A percentile compares a stretch with the other conserved stretches of the same genome.
phyloP scores from a whole-genome alignment of 768 basidiomycete species.

The Suillus alpinus region DNA sequence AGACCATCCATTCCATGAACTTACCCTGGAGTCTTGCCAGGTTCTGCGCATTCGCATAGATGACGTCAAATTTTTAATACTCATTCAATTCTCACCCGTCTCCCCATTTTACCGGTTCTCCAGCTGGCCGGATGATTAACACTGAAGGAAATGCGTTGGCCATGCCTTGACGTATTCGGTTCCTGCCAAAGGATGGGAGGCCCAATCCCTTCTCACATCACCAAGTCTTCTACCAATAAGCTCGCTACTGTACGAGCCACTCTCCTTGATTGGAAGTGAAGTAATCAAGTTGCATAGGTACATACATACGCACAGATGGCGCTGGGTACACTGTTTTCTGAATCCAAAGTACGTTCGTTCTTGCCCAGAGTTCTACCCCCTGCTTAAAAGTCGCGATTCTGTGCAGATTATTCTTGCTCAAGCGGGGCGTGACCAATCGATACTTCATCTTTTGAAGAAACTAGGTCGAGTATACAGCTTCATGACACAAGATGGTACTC shows the following conservation, averaged over 20 bases:
- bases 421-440: neutral
- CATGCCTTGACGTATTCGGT: too few species aligned
- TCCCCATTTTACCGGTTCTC: too few species aligned
- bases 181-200: too few species aligned
- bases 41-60: too few species aligned
- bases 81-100: too few species aligned
- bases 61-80: too few species aligned
- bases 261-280: neutral
- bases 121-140: too few species aligned
- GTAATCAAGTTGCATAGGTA: neutral
- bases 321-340: neutral
- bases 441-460: neutral
- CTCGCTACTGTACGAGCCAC: neutral
- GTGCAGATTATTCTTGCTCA: slow-evolving; percentile 4
- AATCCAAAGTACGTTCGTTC: neutral
- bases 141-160: too few species aligned
- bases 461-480: neutral
- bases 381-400: neutral
- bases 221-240: too few species aligned
- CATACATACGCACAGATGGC: slow-evolving; percentile 5
- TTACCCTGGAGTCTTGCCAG: too few species aligned
- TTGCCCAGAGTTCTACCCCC: neutral
- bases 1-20: too few species aligned
- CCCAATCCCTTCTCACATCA: too few species aligned
- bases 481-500: neutral